A percentile compares a stretch with the other conserved stretches of the same genome.
phyloP scores from a whole-genome alignment of 148 eudicot genomes.

The Vaccinium macrocarpon region DNA sequence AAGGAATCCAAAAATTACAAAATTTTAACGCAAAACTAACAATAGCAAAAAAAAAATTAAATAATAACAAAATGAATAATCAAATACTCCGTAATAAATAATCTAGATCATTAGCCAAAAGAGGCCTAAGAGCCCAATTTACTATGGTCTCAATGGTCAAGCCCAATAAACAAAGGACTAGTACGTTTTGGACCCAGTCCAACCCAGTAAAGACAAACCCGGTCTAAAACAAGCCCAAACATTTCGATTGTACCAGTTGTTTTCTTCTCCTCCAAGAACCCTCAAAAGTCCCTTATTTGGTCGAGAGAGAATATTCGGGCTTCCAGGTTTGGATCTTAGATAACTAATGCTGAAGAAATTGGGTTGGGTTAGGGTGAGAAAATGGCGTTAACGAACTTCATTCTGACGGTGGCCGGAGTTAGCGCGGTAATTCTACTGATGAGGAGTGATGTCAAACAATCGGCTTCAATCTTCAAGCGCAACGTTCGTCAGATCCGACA shows the following conservation, averaged over 20 bases:
- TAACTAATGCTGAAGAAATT: neutral
- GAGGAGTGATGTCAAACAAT: slow-evolving; percentile 73
- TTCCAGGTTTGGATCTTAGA: neutral
- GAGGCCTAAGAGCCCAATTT: neutral
- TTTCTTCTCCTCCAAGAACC: slow-evolving; percentile 2
- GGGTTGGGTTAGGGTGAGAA: slow-evolving; percentile 7
- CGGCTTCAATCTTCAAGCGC: slow-evolving; percentile 70
- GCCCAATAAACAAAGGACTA: neutral
- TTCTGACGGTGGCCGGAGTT: slow-evolving; percentile 76
- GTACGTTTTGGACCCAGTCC: neutral
- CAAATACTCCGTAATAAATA: no score
- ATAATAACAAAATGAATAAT: no score
- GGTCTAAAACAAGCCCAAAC: neutral
- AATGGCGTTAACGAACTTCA: slow-evolving; percentile 81
- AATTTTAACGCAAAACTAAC: no score
- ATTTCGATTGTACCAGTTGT: neutral
- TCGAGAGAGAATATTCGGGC: neutral
- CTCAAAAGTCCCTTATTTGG: neutral
- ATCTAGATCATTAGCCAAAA: no score
- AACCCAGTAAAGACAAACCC: neutral
- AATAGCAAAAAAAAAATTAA: no score
- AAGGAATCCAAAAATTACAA: no score
- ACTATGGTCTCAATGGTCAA: neutral
- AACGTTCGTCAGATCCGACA: slow-evolving; percentile 76
- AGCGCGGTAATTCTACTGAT: slow-evolving; percentile 67